Evolutionary conservation across 306 rosid genomes (phyloP).

Genomic region (Cucurbita maxima): DNA sequence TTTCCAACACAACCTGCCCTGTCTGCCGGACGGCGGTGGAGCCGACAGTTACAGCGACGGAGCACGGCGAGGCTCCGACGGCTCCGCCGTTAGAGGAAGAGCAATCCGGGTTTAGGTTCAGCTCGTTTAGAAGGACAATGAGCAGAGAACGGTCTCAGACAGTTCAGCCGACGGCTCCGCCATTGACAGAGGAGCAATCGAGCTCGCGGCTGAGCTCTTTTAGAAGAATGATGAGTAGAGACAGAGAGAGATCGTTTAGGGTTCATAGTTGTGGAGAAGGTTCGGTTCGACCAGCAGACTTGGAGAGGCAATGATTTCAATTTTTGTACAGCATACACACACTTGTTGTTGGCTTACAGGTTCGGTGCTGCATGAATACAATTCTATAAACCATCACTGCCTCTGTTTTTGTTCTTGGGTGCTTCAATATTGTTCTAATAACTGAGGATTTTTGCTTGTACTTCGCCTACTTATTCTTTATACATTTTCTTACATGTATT

Average conservation of each 20-base stretch:
- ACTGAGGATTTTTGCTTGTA: background rate
- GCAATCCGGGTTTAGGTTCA: background rate
- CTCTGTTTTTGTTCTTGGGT: background rate
- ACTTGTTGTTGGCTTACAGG: background rate
- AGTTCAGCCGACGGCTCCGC: slow-evolving; percentile 10
- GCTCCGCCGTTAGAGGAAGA: background rate
- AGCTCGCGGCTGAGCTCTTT: slow-evolving; percentile 7
- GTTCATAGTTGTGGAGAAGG: slow-evolving; percentile 6
- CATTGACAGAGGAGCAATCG: slow-evolving; percentile 1
- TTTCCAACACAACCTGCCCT: slow-evolving; percentile 3
- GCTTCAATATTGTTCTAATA: background rate
- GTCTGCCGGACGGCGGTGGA: background rate
- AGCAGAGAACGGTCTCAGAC: background rate
- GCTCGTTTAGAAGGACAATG: background rate
- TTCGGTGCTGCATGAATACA: background rate
- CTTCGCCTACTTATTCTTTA: background rate
- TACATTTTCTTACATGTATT: background rate
- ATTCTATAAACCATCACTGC: background rate
- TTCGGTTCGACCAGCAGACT: background rate
- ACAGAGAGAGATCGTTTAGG: slow-evolving; percentile 2
- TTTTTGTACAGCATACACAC: background rate
- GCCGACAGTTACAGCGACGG: background rate
- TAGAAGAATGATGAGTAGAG: background rate
- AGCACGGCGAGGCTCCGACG: background rate
- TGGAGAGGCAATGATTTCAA: slow-evolving; percentile 2